phyloP scores from a whole-genome alignment of 805 yeast genomes.

The Kluyveromyces wickerhamii region DNA sequence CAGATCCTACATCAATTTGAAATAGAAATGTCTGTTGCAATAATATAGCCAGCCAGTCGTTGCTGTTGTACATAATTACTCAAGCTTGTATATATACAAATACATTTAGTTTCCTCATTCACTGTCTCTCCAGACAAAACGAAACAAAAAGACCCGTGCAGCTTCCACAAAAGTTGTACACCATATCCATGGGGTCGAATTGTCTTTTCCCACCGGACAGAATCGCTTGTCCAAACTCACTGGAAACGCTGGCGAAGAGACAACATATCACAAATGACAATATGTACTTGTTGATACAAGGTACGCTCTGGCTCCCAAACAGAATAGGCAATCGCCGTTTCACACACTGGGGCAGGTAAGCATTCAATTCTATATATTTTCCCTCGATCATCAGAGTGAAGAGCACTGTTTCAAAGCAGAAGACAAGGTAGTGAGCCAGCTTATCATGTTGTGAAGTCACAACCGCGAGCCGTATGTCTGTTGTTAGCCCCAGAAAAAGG shows the following conservation, averaged over 20 bases:
- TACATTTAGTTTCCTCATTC: too few species aligned
- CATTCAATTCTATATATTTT: constrained; percentile 10
- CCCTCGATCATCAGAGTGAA: constrained; percentile 39
- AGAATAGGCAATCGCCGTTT: constrained; percentile 3
- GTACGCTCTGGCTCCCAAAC: background rate
- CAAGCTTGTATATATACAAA: too few species aligned
- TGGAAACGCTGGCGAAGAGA: constrained; percentile 38
- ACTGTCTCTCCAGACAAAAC: too few species aligned
- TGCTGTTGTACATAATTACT: too few species aligned
- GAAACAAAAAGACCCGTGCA: constrained; percentile 16
- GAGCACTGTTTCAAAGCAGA: constrained; percentile 39
- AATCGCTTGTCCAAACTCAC: constrained; percentile 41
- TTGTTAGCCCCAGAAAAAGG: constrained; percentile 22
- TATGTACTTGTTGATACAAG: constrained; percentile 14
- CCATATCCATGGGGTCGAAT: constrained; percentile 44
- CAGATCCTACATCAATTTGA: constrained; percentile 64
- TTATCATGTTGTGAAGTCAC: constrained; percentile 44
- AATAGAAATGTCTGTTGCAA: too few species aligned
- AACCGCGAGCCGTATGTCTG: constrained; percentile 33
- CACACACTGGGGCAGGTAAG: constrained; percentile 2
- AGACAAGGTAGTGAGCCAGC: constrained; percentile 40
- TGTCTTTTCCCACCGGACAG: constrained; percentile 31
- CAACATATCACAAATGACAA: constrained; percentile 39
- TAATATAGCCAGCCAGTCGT: too few species aligned
- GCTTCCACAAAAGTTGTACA: constrained; percentile 29